Evolutionary conservation across 176 grass and related monocot species (phyloP), one percentile per base, ranked within the genome.

Genomic region (Elymus sibiricus): DNA sequence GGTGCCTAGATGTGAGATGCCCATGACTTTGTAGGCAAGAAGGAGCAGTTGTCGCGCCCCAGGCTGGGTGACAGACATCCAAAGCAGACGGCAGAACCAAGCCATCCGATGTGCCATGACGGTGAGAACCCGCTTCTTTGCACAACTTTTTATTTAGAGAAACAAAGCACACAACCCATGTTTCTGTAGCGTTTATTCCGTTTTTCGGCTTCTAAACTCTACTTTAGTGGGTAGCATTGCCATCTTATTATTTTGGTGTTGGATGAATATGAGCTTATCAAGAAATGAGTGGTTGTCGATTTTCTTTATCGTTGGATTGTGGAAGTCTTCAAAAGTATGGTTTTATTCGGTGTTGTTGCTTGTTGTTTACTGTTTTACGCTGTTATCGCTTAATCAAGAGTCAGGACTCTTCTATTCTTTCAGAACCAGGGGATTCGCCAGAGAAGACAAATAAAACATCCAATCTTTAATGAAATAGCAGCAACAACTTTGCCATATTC

Each of bases 1-100:
- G 94, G 92, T 71, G 90, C 92, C 65, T 94, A 77, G 0, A 73
- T 94, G 0, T 74, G 85, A 6, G 77, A 97, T 29, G 90, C 90
- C 1, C 77, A 83, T 0, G 76, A 86, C 9, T 94, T 94, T 4
- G 92, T 94, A 80, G 94, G 88, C 24, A 79, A 85, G 53, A 87
- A 85, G 31, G 83, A 53, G 25, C 81, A 90, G 37, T 82, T 80
- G 24, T 67, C 80, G 13, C 82, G 64, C 51, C 80, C 49, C 55
- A 86, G 86, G 51, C 88, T 92, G 26, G 92, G 90, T 55, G 4
- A 56, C 17, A 7, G 19, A 6, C 5, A 55, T 1, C 49, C 17
- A 15, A 55, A 55, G 16, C 14, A 19, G 49, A 55, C 16, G 14
- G 1, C 16, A 5, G 49, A 19, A 55, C 15, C 5, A 55, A 17